Evolutionary conservation across 1,284 basidiomycete genomes (phyloP).

Genomic region (Cutaneotrichosporon cutaneum): DNA sequence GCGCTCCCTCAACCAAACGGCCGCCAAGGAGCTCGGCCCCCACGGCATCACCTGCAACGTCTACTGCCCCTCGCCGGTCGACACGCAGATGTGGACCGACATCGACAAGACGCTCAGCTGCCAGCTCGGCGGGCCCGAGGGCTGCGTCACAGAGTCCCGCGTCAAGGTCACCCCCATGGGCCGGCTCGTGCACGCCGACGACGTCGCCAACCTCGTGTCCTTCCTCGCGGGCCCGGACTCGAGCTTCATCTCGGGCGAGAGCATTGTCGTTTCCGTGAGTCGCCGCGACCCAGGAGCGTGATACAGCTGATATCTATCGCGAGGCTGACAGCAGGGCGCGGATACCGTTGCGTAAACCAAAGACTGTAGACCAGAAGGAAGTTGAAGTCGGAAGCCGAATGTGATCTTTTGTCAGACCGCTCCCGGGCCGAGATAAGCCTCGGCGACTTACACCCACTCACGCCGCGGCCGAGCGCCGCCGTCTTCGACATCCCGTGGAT

Average conservation of each 20-base stretch:
- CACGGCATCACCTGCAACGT: constrained; percentile 59
- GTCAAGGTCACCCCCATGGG: constrained; percentile 16
- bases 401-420: not conserved
- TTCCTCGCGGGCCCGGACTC: constrained; percentile 27
- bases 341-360: not conserved
- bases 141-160: constrained; percentile 3
- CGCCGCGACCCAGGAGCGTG: too few species aligned
- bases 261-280: constrained; percentile 24
- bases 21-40: constrained; percentile 54
- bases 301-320: too few species aligned
- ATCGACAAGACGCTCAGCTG: constrained; percentile 24
- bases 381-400: not conserved
- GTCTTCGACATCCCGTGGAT: too few species aligned
- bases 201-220: constrained; percentile 24
- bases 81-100: constrained; percentile 49
- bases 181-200: constrained; percentile 18
- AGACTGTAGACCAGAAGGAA: not conserved
- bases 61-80: constrained; percentile 57
- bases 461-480: too few species aligned
- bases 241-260: constrained; percentile 24
- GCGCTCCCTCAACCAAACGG: constrained; percentile 50
- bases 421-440: too few species aligned
- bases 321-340: constrained; percentile 7
- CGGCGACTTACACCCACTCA: too few species aligned
- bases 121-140: constrained; percentile 5